Percentiles rank a stretch among this genome's conserved stretches.
Conservation (phyloP, 352 stramenopile species). For the Phytophthora idaei region DNA sequence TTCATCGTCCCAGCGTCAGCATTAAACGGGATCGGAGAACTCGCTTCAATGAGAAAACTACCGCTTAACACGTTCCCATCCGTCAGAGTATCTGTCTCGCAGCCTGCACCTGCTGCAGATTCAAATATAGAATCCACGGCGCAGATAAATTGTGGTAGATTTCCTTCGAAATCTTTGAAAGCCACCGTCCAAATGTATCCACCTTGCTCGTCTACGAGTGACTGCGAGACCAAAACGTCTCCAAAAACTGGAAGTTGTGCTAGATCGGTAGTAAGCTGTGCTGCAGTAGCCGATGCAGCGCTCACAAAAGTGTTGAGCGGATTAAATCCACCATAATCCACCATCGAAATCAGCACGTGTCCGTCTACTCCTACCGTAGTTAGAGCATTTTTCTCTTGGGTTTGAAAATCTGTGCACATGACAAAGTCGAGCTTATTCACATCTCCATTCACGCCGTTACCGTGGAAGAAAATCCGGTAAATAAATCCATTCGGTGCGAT, state of each 20-base stretch:
- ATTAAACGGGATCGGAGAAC: slow-evolving; percentile 60
- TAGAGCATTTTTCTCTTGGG: slow-evolving; percentile 61
- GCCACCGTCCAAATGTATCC: slow-evolving; percentile 80
- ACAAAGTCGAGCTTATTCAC: slow-evolving; percentile 27
- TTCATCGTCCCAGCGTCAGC: slow-evolving; percentile 57
- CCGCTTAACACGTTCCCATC: slow-evolving; percentile 79
- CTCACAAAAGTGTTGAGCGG: slow-evolving; percentile 57
- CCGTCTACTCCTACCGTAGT: slow-evolving; percentile 23
- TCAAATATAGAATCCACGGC: slow-evolving; percentile 50
- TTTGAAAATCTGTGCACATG: slow-evolving; percentile 55
- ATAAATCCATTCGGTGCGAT: slow-evolving; percentile 56
- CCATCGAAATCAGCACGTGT: slow-evolving; percentile 36
- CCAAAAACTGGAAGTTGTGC: slow-evolving; percentile 65
- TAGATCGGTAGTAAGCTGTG: slow-evolving; percentile 51
- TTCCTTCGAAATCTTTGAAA: slow-evolving; percentile 67
- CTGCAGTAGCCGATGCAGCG: slow-evolving; percentile 45
- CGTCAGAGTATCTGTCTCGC: slow-evolving; percentile 65
- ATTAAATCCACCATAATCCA: slow-evolving; percentile 57
- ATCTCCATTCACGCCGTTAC: slow-evolving; percentile 62
- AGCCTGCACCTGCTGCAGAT: slow-evolving; percentile 30
- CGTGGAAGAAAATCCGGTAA: slow-evolving; percentile 80
- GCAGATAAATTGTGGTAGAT: slow-evolving; percentile 81
- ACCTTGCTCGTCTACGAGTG: slow-evolving; percentile 67
- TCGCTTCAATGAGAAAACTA: slow-evolving; percentile 70
- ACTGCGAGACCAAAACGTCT: slow-evolving; percentile 63